phyloP scores from a whole-genome alignment of 139 green algal species.

The Asterochloris sp. region DNA sequence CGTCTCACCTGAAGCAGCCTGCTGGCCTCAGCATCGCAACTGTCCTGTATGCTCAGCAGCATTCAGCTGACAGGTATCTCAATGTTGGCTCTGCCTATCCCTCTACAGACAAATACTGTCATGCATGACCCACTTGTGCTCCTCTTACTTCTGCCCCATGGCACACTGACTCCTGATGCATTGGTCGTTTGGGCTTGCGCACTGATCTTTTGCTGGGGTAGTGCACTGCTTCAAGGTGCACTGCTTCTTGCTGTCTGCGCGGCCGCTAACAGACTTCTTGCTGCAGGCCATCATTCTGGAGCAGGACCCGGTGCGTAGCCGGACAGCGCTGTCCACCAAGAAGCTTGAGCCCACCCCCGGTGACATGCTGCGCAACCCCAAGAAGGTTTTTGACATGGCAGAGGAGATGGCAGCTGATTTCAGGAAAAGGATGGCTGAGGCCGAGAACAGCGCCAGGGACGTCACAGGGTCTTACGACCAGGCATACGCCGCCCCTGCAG shows the following conservation, averaged over 20 bases:
- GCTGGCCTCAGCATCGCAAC: too few species aligned
- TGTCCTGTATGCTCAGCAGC: background rate
- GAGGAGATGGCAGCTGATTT: slow-evolving; percentile 94
- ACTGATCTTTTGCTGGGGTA: too few species aligned
- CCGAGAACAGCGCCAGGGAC: background rate
- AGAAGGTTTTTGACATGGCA: slow-evolving; percentile 90
- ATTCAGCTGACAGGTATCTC: background rate
- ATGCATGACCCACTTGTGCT: too few species aligned
- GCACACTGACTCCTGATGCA: too few species aligned
- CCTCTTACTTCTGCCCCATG: too few species aligned
- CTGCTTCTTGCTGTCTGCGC: too few species aligned
- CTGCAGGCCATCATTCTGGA: slow-evolving; percentile 89
- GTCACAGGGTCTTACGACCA: background rate
- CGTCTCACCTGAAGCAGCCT: too few species aligned
- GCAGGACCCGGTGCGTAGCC: slow-evolving; percentile 81
- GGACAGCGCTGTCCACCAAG: slow-evolving; percentile 93
- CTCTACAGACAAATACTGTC: too few species aligned
- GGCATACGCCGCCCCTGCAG: too few species aligned
- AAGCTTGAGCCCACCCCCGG: slow-evolving; percentile 96
- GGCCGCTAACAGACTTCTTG: too few species aligned
- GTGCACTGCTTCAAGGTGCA: too few species aligned
- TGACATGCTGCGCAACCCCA: slow-evolving; percentile 93
- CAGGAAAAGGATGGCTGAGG: slow-evolving; percentile 16
- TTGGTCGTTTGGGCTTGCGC: too few species aligned
- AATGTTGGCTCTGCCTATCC: background rate